Evolutionary conservation across 2,329 filamentous ascomycete genomes (phyloP), one percentile per base, ranked within the genome.

Genomic region (Diplodia intermedia): DNA sequence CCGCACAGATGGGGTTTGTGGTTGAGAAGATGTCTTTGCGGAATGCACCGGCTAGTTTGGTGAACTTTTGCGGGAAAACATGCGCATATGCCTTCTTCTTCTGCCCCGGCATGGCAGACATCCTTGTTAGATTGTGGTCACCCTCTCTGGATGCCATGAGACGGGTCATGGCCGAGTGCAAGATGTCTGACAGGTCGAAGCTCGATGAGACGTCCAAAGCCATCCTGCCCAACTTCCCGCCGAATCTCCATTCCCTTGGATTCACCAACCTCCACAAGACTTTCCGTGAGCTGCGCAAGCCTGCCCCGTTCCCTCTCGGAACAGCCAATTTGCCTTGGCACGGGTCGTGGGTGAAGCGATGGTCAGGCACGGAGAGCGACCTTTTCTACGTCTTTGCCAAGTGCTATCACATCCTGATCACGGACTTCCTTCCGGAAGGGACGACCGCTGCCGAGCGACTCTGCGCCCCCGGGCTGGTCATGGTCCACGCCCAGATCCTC

Each of bases 81-180:
- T 94, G 91, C 75, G 93, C 94, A 1, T 97, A 96, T 78, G 93
- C 92, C 36, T 97, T 97, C 79, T 95, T 94, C 80, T 97, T 97
- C 74, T 94, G 92, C 33, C 92, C 93, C 0, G 92, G 92, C 4
- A 87, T 97, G 66, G 91, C 92, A 8, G 93, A 97, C 74, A 87
- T 97, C 62, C 83, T 97, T 60, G 87, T 94, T 31, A 88, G 93
- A 18, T 82, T 97, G 5, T 97, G 94, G 93, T 88, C 87, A 47
- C 84, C 92, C 23, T 87, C 89, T 2, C 82, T 89, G 3, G 88
- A 89, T 68, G 82, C 88, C 52, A 85, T 97, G 74, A 88, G 91
- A 70, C 88, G 92, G 29, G 86, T 92, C 1, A 85, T 92, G 9
- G 86, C 89, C 61, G 90, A 91, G 73, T 88, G 91, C 70, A 86